Base-by-base conservation (phyloP, 1,139 yeast species). In the Yamadazyma triangularis region DNA sequence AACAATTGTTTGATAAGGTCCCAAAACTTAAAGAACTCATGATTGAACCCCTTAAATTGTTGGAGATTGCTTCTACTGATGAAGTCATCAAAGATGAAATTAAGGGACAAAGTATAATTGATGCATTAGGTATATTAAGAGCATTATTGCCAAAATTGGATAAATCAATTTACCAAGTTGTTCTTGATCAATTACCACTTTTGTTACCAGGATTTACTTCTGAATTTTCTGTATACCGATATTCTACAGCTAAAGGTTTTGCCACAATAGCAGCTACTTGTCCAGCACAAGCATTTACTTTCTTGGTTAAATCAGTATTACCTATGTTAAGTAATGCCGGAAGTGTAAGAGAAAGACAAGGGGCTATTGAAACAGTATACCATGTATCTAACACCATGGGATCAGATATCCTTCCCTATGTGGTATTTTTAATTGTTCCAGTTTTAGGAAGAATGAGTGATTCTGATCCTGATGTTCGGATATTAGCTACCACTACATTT, bases 391-490 rank as follows among this genome's bases (percentile, higher is more conserved):
- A 72, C 15, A 73, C 85, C 2, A 87, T 93, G 96, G 96, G 95
- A 1, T 70, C 87, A 4, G 83, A 77, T 41, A 87, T 93, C 35
- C 64, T 93, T 36, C 99, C 99, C 0, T 93, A 91, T 56, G 89
- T 93, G 30, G 95, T 93, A 23, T 93, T 91, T 55, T 71, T 93
- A 49, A 87, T 93, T 54, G 97, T 93, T 15, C 98, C 99, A 11
- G 88, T 91, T 2, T 66, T 93, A 46, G 99, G 98, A 30, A 75
- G 98, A 54, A 93, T 93, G 98, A 88, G 96, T 67, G 99, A 93
- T 58, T 72, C 95, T 2, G 88, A 89, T 50, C 75, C 73, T 34
- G 96, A 88, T 53, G 81, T 89, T n/a, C 77, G 99, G 48, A 71
- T 84, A 13, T 61, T 93, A 33, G 95, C 98, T 0, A 89, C 98